Evolutionary conservation across 129 eudicot species (phyloP), one percentile per base, ranked within the genome.

Genomic region (Cynara cardunculus): DNA sequence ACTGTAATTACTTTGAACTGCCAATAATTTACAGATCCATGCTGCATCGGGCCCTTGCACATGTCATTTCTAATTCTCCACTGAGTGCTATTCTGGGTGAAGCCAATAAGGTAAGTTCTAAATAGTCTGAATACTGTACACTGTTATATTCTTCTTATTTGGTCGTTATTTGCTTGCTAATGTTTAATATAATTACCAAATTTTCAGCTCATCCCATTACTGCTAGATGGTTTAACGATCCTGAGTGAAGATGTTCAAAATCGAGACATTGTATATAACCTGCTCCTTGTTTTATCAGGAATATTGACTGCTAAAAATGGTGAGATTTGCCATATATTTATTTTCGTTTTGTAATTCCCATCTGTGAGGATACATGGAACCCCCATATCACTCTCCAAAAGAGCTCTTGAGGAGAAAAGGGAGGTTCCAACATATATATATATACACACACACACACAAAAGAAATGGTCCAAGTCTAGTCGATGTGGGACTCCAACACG

Each of bases 231-330:
- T 78, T 80, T 95, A 78, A 73, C 87, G 31, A 49, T 81, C 59
- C 78, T 95, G 80, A 81, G 90, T 82, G 92, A 89, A 85, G 94
- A 92, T 85, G 74, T 77, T 68, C 75, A 68, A 41, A 84, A 95
- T 85, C 88, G 86, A 83, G 97, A 95, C 71, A 84, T 90, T 74
- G 65, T 89, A 44, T 92, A 95, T 83, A 84, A 69, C 79, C 85
- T 92, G 71, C 75, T 95, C 77, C 90, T 95, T 69, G 90, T 92
- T 76, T 82, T 92, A 68, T 95, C 97, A 75, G 95, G 97, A 76
- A 85, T 92, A 16, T 82, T 95, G 84, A 84, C 86, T 26, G 95
- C 92, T 72, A 85, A 85, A 87, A 92, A 87, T 28, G 95, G 99
- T 94, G 84, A 88, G 94, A 69, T 65, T 62, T 77, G 19, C 74